Evolutionary conservation across 768 basidiomycete genomes (phyloP).

Genomic region (Lentinula boryana): DNA sequence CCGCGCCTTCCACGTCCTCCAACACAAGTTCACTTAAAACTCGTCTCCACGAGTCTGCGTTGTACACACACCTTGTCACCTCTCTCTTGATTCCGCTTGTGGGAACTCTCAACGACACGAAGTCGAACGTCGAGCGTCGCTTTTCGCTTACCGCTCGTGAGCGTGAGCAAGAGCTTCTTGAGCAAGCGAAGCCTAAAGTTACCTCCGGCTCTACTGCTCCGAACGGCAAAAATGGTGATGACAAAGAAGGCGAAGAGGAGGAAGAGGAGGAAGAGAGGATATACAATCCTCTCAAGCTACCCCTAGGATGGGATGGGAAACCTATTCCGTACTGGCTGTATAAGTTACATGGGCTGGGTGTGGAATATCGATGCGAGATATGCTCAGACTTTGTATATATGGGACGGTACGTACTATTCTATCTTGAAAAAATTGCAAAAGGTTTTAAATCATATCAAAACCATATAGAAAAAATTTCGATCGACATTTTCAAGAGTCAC

Average conservation of each 20-base stretch:
- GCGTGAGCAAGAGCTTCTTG: slow-evolving; percentile 88
- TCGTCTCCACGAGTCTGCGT: slow-evolving; percentile 61
- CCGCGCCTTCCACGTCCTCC: slow-evolving; percentile 19
- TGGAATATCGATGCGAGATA: slow-evolving; percentile 96
- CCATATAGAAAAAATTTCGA: slow-evolving; percentile 84
- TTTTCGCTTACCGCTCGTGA: slow-evolving; percentile 97
- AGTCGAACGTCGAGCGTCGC: slow-evolving; percentile 92
- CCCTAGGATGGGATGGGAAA: slow-evolving; percentile 97
- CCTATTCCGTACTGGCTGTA: slow-evolving; percentile 99
- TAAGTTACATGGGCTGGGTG: slow-evolving; percentile 96
- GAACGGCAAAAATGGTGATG: slow-evolving; percentile 18
- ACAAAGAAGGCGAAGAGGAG: slow-evolving; percentile 51
- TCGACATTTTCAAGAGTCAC: slow-evolving; percentile 94
- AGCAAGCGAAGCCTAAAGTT: slow-evolving; percentile 54
- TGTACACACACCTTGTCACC: slow-evolving; percentile 64
- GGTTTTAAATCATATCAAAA: slow-evolving; percentile 4
- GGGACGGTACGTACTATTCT: slow-evolving; percentile 60
- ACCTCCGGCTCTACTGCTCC: neutral
- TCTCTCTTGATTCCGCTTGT: slow-evolving; percentile 61
- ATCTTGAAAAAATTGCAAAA: neutral
- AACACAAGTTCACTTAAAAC: slow-evolving; percentile 29
- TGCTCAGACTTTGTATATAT: slow-evolving; percentile 96
- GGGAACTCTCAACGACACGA: slow-evolving; percentile 77
- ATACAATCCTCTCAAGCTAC: slow-evolving; percentile 96
- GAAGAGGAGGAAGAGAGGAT: slow-evolving; percentile 96